These are phyloP conservation scores for Fusarium abutilonis DNA, from an alignment of 2,329 filamentous ascomycete genomes.

Conservation along the genomic window DNA sequence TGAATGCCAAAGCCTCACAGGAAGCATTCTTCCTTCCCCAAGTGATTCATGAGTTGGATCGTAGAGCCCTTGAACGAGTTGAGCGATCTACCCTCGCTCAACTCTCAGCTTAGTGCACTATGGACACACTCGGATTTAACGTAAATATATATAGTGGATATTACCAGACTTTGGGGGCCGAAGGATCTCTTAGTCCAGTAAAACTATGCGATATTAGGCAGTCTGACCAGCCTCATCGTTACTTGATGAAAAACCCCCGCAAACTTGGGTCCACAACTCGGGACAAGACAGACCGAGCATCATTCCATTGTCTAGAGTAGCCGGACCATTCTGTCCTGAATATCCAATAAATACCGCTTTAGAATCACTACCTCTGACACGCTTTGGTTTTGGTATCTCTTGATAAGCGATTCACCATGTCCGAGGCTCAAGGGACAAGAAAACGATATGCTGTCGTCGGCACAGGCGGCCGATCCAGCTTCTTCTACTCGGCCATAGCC, in stretches of 20 bases:
- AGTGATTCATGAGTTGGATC: too few species aligned
- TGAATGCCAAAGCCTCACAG: too few species aligned
- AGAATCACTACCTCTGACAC: too few species aligned
- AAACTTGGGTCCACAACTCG: slow-evolving; percentile 17
- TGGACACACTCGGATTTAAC: too few species aligned
- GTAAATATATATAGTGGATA: not conserved
- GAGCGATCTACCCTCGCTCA: too few species aligned
- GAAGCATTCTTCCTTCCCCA: too few species aligned
- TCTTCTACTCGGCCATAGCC: slow-evolving; percentile 69
- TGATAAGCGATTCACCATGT: slow-evolving; percentile 7
- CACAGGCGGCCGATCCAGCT: slow-evolving; percentile 66
- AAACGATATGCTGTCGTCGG: slow-evolving; percentile 67
- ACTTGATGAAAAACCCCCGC: slow-evolving; percentile 13
- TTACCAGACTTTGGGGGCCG: not conserved
- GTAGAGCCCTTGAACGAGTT: too few species aligned
- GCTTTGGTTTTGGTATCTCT: too few species aligned
- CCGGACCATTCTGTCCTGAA: not conserved
- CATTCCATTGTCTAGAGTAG: slow-evolving; percentile 6
- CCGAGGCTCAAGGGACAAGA: slow-evolving; percentile 24
- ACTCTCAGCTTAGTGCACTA: too few species aligned
- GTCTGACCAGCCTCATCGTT: not conserved
- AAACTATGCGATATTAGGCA: not conserved
- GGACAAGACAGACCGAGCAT: slow-evolving; percentile 26
- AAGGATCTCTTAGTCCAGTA: not conserved
- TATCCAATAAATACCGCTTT: slow-evolving; percentile 8